These are phyloP conservation scores for Craspedostauros australis DNA, from an alignment of 108 stramenopile genomes.

Conservation along the genomic window DNA sequence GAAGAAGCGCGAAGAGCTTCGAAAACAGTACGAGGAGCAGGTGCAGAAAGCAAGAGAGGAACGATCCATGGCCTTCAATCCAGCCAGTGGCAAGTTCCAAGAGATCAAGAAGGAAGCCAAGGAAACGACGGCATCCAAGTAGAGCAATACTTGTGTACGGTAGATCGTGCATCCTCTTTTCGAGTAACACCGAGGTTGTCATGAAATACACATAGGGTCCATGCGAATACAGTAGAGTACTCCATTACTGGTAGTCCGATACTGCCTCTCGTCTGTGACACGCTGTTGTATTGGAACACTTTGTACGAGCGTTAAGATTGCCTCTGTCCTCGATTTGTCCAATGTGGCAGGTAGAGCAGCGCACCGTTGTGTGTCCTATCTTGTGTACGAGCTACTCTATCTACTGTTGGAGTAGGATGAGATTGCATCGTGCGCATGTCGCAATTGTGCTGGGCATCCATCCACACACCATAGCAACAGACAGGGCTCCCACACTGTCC, in stretches of 20 bases:
- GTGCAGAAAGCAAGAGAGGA: constrained; percentile 54
- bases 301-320: no score
- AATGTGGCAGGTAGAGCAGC: no score
- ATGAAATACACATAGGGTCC: background rate
- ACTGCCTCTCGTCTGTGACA: background rate
- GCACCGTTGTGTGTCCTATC: no score
- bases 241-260: background rate
- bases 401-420: no score
- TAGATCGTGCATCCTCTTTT: background rate
- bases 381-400: no score
- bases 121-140: background rate
- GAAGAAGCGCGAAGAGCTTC: constrained; percentile 28
- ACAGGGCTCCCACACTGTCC: no score
- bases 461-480: no score
- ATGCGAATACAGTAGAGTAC: background rate
- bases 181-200: background rate
- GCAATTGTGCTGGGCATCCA: no score
- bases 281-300: background rate
- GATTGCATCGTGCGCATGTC: no score
- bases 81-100: constrained; percentile 64
- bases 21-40: constrained; percentile 56
- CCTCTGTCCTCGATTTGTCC: no score
- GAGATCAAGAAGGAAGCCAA: constrained; percentile 16
- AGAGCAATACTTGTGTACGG: background rate
- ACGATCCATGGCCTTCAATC: constrained; percentile 68